Evolutionary conservation across 208 protist genomes (phyloP).

Genomic region (Trypanosoma platydactyli): DNA sequence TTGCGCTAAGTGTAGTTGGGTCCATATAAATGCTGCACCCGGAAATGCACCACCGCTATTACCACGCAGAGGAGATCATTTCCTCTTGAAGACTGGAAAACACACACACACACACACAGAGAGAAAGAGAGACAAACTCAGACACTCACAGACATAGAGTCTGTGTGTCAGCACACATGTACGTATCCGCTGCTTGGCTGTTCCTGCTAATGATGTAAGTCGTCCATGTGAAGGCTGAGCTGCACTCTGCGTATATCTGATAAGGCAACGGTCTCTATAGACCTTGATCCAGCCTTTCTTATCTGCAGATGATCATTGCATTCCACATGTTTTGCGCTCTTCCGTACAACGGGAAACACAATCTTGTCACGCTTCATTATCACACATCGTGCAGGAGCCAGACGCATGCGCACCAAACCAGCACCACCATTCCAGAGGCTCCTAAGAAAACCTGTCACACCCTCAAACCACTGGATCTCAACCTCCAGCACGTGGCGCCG

Average conservation of each 20-base stretch:
- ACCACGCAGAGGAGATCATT: not conserved
- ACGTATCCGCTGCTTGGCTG: not conserved
- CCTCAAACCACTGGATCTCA: conserved; percentile 64
- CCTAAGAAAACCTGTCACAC: conserved; percentile 40
- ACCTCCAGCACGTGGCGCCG: conserved; percentile 75
- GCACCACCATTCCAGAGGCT: conserved; percentile 31
- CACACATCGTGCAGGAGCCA: conserved; percentile 65
- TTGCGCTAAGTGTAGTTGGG: too few relatives aligned
- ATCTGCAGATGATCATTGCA: conserved; percentile 61
- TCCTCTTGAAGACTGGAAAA: not conserved
- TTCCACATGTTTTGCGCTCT: conserved; percentile 26
- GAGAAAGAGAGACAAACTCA: conserved; percentile 5
- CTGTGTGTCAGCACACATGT: not conserved
- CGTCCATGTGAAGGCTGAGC: conserved; percentile 72
- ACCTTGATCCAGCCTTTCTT: conserved; percentile 50
- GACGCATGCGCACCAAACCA: conserved; percentile 19
- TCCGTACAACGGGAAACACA: conserved; percentile 34
- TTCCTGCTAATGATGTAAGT: conserved; percentile 1
- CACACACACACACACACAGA: conserved; percentile 7
- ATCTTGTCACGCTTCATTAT: conserved; percentile 63
- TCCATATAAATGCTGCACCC: too few relatives aligned
- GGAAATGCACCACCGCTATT: not conserved
- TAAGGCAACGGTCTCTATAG: conserved; percentile 39
- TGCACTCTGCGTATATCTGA: conserved; percentile 55
- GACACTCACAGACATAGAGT: too few relatives aligned